Evolutionary conservation across 1,284 basidiomycete genomes (phyloP).

Genomic region (Mrakiaceae sp.): DNA sequence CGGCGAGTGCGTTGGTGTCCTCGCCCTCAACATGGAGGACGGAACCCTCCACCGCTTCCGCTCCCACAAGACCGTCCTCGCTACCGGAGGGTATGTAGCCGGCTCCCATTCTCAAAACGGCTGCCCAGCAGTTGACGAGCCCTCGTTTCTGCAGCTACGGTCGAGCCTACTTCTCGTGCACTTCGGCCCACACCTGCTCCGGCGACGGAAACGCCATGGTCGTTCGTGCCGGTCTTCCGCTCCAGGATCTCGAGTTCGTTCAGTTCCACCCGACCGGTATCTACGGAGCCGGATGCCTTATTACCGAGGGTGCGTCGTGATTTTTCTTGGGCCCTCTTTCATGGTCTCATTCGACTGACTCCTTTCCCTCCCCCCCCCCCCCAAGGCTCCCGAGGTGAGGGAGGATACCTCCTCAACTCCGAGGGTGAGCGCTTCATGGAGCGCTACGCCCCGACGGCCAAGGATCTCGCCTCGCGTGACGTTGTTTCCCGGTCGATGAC

Average conservation of each 20-base stretch:
- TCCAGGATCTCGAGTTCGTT: constrained; percentile 97
- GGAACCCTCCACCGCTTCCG: constrained; percentile 98
- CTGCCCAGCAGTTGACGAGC: not conserved
- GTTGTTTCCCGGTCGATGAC: constrained; percentile 99
- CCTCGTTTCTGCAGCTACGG: constrained; percentile 56
- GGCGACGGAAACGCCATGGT: constrained; percentile 99
- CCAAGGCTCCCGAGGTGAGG: constrained; percentile 92
- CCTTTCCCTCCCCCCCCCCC: constrained; percentile 3
- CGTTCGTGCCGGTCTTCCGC: constrained; percentile 84
- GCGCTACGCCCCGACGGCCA: constrained; percentile 96
- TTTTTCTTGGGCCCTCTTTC: not conserved
- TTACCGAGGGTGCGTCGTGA: constrained; percentile 71
- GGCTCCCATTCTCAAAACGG: not conserved
- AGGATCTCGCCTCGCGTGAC: constrained; percentile 98
- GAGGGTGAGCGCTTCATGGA: constrained; percentile 99
- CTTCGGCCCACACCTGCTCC: constrained; percentile 96
- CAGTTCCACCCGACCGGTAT: constrained; percentile 99
- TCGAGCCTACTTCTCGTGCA: constrained; percentile 97
- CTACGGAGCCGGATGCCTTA: constrained; percentile 97
- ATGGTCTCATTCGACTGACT: not conserved
- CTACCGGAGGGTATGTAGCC: constrained; percentile 57
- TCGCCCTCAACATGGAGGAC: constrained; percentile 98
- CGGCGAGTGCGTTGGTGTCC: constrained; percentile 97
- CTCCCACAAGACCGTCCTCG: constrained; percentile 94
- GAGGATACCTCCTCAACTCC: constrained; percentile 96